Base-by-base conservation (phyloP, 1,284 basidiomycete species). In the Serendipita sp. region DNA sequence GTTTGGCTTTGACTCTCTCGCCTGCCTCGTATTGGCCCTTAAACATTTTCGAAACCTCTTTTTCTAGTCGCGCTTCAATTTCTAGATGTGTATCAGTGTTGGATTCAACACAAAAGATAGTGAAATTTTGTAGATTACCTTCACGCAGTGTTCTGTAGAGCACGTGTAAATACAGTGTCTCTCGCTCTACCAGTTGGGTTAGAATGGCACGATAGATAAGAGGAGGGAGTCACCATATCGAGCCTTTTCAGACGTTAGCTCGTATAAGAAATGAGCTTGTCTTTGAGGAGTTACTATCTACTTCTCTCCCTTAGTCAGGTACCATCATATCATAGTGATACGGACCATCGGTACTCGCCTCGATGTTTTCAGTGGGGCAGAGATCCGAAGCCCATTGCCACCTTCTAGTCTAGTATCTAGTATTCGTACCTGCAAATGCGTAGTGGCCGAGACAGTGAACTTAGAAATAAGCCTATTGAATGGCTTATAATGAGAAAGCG, bases 391-490 rank as follows among this genome's bases (percentile, higher is more conserved):
- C 17, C 62, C 62, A 13, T 26, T 50, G 13, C 43, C 76, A 3
- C 75, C 71, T 63, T 77, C 76, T 32, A 91, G 72, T 34, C 75
- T 74, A 0, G 81, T 84, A 1, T 78, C 79, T 32, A 76, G 75
- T 63, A 92, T 80, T 44, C 87, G 82, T 29, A 91, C 77, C 67
- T 83, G 81, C 68, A 89, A 85, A 67, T 82, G 79, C 41, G 81
- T 82, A 41, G 84, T 83, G 2, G 87, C 80, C 8, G 87, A 87
- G 61, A 92, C 78, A 0, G 87, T 87, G 68, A 91, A 92, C 67
- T 83, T 85, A 2, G 87, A 88, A 68, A 91, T 84, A 3, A 92
- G 72, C 65, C 88, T 91, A 65, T 22, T 3, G 38, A 43, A 3
- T 22, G 47, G 38, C 61, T 44, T 65, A 64, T 47, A 55, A 64